Evolutionary conservation across 352 stramenopile genomes (phyloP).

Genomic region (Pythium phragmiticola): DNA sequence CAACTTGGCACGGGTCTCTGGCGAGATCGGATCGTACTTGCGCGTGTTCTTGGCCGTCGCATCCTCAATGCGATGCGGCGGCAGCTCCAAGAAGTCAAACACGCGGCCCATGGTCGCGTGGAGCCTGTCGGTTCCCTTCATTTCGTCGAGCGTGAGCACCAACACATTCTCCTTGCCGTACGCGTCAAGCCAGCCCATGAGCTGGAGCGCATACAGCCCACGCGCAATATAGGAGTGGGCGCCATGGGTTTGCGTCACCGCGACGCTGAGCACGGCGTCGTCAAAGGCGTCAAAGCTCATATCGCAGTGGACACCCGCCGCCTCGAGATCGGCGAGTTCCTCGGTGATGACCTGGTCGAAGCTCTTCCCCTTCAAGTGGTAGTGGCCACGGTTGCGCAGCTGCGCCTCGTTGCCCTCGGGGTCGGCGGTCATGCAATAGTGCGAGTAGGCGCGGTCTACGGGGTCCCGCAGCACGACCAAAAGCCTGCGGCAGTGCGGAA

Average conservation of each 20-base stretch:
- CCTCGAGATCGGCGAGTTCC: conserved; percentile 62
- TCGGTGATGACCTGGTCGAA: conserved; percentile 80
- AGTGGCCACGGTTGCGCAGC: conserved; percentile 73
- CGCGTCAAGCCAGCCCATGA: conserved; percentile 90
- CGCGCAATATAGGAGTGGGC: conserved; percentile 81
- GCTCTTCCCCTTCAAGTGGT: conserved; percentile 53
- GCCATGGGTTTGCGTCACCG: conserved; percentile 54
- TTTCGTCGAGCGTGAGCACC: conserved; percentile 93
- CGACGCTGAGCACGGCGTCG: conserved; percentile 47
- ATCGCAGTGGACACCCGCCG: conserved; percentile 62
- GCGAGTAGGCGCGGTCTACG: conserved; percentile 83
- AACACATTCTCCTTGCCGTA: conserved; percentile 91
- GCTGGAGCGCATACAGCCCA: conserved; percentile 95
- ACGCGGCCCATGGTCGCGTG: conserved; percentile 80
- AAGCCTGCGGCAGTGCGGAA: conserved; percentile 81
- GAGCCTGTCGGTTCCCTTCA: conserved; percentile 72
- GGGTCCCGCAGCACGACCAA: conserved; percentile 84
- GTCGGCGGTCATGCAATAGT: conserved; percentile 89
- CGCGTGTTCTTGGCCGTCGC: conserved; percentile 85
- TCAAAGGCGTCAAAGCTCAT: conserved; percentile 79
- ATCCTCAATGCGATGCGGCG: conserved; percentile 79
- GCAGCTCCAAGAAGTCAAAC: conserved; percentile 84
- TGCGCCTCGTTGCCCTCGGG: conserved; percentile 69
- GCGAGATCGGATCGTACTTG: conserved; percentile 74
- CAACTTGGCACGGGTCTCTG: conserved; percentile 55